A percentile compares a stretch with the other conserved stretches of the same genome.
These are phyloP conservation scores for Thelephora aurantiotincta DNA, from an alignment of 768 basidiomycete species.

Conservation along the genomic window DNA sequence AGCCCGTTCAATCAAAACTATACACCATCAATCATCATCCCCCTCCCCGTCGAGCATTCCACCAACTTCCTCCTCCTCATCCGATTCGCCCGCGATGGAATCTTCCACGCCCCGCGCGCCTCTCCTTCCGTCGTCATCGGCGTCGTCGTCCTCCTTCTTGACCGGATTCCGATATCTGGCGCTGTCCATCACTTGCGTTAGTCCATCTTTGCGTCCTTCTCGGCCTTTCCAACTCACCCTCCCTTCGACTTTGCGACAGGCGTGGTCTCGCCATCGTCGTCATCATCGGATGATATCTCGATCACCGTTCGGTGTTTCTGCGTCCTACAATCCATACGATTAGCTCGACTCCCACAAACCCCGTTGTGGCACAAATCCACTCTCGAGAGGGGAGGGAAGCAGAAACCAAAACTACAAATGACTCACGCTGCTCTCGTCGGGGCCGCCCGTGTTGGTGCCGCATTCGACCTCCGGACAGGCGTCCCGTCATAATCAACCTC, in stretches of 20 bases:
- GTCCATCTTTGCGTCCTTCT: background rate
- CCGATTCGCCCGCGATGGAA: conserved; percentile 36
- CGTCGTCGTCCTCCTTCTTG: background rate
- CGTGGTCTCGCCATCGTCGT: conserved; percentile 26
- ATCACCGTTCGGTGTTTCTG: conserved; percentile 22
- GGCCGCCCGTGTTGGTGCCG: conserved; percentile 33
- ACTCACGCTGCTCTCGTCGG: conserved; percentile 50
- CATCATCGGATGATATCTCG: conserved; percentile 18
- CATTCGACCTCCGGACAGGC: conserved; percentile 19
- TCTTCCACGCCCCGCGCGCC: conserved; percentile 18
- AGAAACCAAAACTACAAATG: background rate
- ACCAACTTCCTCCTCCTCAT: conserved; percentile 22
- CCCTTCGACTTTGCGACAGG: conserved; percentile 10
- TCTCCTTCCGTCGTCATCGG: conserved; percentile 4
- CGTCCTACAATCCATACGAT: conserved; percentile 11
- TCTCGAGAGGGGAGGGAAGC: conserved; percentile 10
- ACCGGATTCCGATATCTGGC: conserved; percentile 7
- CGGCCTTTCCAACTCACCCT: background rate
- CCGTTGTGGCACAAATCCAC: conserved; percentile 19
- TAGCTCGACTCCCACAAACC: conserved; percentile 7
- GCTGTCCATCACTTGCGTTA: background rate
- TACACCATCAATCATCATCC: conserved; percentile 2
- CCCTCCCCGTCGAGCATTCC: background rate
- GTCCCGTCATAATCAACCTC: conserved; percentile 17
- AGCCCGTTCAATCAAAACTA: background rate